A percentile compares a stretch with the other conserved stretches of the same genome.
phyloP scores from a whole-genome alignment of 306 rosid species.

The Sechiopsis laciniata region DNA sequence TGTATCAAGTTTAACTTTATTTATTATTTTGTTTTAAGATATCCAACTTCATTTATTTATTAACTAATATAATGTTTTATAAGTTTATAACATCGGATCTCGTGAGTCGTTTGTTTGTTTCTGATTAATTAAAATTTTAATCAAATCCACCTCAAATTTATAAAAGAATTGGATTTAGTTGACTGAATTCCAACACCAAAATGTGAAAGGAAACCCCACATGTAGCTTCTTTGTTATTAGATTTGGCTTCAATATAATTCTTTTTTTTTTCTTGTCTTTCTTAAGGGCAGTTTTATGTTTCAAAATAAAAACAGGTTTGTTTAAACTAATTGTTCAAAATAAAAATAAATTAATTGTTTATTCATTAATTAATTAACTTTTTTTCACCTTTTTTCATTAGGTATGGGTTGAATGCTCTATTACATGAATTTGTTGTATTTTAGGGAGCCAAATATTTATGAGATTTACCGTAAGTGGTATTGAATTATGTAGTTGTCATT shows the following conservation, averaged over 20 bases:
- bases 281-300: neutral
- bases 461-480: no score
- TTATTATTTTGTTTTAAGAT: neutral
- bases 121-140: neutral
- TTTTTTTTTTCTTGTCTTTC: neutral
- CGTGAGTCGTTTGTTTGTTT: slow-evolving; percentile 9
- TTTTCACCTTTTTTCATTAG: no score
- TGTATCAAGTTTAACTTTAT: neutral
- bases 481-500: no score
- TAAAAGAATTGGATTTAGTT: neutral
- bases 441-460: no score
- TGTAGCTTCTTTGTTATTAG: neutral
- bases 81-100: slow-evolving; percentile 3
- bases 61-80: neutral
- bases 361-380: no score
- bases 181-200: neutral
- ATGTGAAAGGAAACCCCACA: slow-evolving; percentile 6
- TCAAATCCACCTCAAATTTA: neutral
- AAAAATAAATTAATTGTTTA: no score
- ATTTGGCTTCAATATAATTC: neutral
- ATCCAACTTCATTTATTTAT: neutral
- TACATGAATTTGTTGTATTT: no score
- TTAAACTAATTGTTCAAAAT: no score
- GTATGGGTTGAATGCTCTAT: no score
- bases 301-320: no score